A percentile compares a stretch with the other conserved stretches of the same genome.
phyloP scores from a whole-genome alignment of 208 protist genomes.

The Trypanosoma cruzi region DNA sequence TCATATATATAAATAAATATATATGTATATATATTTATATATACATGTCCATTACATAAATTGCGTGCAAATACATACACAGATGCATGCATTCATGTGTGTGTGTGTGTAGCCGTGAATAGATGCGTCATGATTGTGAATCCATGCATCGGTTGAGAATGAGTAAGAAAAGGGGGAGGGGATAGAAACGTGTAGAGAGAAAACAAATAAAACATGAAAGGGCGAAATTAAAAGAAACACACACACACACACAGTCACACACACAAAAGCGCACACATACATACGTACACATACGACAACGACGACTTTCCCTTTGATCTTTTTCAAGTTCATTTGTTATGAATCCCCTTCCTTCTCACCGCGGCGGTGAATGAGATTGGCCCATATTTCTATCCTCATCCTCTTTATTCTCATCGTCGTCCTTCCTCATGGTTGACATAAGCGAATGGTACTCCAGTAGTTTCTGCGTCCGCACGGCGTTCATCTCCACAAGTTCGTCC shows the following conservation, averaged over 20 bases:
- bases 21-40: constrained; percentile 19
- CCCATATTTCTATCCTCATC: background rate
- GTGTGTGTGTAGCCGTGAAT: background rate
- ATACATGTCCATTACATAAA: too few relatives aligned
- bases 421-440: constrained; percentile 37
- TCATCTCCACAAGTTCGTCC: constrained; percentile 69
- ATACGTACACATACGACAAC: too few relatives aligned
- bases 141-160: background rate
- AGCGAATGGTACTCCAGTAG: constrained; percentile 82
- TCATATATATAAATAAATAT: background rate
- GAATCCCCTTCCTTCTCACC: background rate
- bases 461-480: constrained; percentile 61
- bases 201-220: constrained; percentile 4
- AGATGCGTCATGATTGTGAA: background rate
- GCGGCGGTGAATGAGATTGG: background rate
- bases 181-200: too few relatives aligned
- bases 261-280: too few relatives aligned
- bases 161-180: too few relatives aligned
- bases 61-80: too few relatives aligned
- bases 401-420: background rate
- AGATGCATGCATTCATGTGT: too few relatives aligned
- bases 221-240: background rate
- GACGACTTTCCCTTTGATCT: too few relatives aligned
- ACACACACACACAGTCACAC: too few relatives aligned
- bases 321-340: too few relatives aligned